These are phyloP conservation scores for Balakata baccata DNA, from an alignment of 345 rosid genomes.

Conservation along the genomic window DNA sequence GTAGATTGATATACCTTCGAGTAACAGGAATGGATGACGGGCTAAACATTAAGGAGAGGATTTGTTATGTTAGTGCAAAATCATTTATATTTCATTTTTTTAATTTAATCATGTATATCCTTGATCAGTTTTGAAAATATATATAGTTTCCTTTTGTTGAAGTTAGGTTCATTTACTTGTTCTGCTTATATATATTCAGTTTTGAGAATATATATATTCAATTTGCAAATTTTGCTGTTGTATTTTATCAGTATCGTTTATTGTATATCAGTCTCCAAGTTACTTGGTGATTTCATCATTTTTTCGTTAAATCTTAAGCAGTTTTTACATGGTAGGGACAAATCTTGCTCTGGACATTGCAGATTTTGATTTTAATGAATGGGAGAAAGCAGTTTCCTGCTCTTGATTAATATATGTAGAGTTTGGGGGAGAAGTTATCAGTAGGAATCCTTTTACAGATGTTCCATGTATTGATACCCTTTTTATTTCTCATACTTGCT, in stretches of 20 bases:
- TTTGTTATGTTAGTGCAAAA: constrained; percentile 57
- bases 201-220: neutral
- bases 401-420: neutral
- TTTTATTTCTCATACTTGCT: neutral
- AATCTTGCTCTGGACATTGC: neutral
- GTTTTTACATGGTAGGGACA: neutral
- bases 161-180: neutral
- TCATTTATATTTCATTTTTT: neutral
- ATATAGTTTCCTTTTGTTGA: neutral
- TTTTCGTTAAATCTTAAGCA: neutral
- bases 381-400: neutral
- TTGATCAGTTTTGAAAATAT: neutral
- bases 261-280: constrained; percentile 1
- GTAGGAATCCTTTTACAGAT: neutral
- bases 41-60: constrained; percentile 79
- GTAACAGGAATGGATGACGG: constrained; percentile 97
- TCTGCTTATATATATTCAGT: neutral
- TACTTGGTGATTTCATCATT: neutral
- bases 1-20: constrained; percentile 78
- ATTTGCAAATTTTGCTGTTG: neutral
- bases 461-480: neutral
- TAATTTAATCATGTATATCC: neutral
- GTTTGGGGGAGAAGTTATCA: neutral
- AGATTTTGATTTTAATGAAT: neutral
- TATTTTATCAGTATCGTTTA: constrained; percentile 1